Conservation (phyloP, 257 asterid species). For the Catharanthus roseus region DNA sequence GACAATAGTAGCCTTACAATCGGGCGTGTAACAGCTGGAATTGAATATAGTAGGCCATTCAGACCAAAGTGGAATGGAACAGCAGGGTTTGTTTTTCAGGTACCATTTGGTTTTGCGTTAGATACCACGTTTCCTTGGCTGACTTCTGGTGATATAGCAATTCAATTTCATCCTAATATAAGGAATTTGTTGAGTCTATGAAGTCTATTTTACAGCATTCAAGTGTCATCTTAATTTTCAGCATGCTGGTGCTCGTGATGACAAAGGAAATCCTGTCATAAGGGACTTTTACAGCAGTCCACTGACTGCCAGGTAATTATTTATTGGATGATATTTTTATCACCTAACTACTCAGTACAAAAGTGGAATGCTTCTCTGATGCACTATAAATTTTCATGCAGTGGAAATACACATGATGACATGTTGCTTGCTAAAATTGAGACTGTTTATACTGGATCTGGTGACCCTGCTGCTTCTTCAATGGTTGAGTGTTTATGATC, state of each 20-base stretch:
- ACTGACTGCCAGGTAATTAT: slow-evolving; percentile 82
- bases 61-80: slow-evolving; percentile 97
- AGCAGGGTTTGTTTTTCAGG: slow-evolving; percentile 82
- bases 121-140: background rate
- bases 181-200: background rate
- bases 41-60: slow-evolving; percentile 87
- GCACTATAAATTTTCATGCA: slow-evolving; percentile 33
- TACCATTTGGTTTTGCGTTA: slow-evolving; percentile 12
- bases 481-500: slow-evolving; percentile 51
- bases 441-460: slow-evolving; percentile 81
- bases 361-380: background rate
- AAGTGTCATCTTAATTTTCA: slow-evolving; percentile 22
- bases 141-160: background rate
- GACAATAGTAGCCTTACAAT: slow-evolving; percentile 56
- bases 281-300: slow-evolving; percentile 95
- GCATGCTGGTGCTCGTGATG: slow-evolving; percentile 94
- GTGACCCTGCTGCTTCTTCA: slow-evolving; percentile 79
- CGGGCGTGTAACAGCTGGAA: slow-evolving; percentile 88
- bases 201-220: background rate
- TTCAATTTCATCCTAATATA: background rate
- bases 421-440: slow-evolving; percentile 91
- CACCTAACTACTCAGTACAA: background rate
- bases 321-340: background rate
- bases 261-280: slow-evolving; percentile 76
- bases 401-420: slow-evolving; percentile 86